phyloP scores from a whole-genome alignment of 768 basidiomycete genomes.

The Hirschioporus abietinus region DNA sequence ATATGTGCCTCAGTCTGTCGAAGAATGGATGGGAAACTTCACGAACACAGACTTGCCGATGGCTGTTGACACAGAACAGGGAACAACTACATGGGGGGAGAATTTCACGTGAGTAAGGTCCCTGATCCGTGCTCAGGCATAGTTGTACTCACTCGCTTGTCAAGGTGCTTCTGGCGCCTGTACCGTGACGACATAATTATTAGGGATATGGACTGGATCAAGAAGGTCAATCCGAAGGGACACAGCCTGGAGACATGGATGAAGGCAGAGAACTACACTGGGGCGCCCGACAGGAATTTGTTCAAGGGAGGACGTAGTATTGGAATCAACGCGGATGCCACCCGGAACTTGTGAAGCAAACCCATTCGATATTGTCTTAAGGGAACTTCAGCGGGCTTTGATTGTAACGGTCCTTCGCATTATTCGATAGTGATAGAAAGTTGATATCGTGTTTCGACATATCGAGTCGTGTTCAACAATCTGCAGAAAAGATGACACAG shows the following conservation, averaged over 20 bases:
- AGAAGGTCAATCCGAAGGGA: constrained; percentile 30
- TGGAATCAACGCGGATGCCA: background rate
- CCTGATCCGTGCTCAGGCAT: background rate
- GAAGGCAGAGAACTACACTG: constrained; percentile 28
- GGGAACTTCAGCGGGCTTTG: too few species aligned
- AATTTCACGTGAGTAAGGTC: constrained; percentile 27
- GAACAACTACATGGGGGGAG: constrained; percentile 28
- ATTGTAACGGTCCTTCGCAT: too few species aligned
- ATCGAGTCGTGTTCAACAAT: too few species aligned
- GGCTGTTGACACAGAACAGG: constrained; percentile 25
- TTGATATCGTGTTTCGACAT: too few species aligned
- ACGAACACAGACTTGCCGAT: constrained; percentile 24
- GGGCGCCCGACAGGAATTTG: constrained; percentile 13
- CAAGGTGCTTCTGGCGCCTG: constrained; percentile 32
- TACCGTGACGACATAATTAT: constrained; percentile 39
- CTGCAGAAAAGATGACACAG: background rate
- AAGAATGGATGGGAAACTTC: constrained; percentile 29
- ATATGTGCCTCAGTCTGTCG: constrained; percentile 26
- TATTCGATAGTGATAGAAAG: too few species aligned
- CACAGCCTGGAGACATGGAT: constrained; percentile 38
- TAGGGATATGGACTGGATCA: constrained; percentile 41
- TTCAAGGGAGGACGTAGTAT: constrained; percentile 11
- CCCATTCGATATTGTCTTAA: too few species aligned
- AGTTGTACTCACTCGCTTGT: background rate
- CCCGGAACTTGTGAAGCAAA: background rate